Percentiles rank a stretch among this genome's conserved stretches.
These are phyloP conservation scores for Leishmania turanica DNA, from an alignment of 208 protist species.

Conservation along the genomic window DNA sequence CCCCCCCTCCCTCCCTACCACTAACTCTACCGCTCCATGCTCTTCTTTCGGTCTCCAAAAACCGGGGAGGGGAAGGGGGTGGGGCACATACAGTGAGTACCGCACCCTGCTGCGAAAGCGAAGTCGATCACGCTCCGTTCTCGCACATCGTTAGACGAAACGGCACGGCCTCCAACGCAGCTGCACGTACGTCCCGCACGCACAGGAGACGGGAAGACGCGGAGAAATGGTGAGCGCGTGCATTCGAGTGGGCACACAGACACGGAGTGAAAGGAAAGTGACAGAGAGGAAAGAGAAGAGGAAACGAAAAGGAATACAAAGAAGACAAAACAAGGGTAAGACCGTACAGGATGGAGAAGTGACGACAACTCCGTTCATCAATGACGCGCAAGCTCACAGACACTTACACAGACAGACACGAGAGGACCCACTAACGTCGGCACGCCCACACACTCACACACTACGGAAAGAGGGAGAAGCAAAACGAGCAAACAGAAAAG, in stretches of 20 bases:
- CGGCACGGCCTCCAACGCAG: not conserved
- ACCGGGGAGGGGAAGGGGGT: not conserved
- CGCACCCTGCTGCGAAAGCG: not conserved
- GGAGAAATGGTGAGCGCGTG: not conserved
- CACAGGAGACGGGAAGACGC: not conserved
- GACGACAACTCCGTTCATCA: not conserved
- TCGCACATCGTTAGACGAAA: not conserved
- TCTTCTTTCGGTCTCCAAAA: not conserved
- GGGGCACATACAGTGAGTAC: not conserved
- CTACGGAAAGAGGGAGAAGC: not conserved
- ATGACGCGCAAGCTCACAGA: not conserved
- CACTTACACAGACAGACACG: not conserved
- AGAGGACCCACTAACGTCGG: not conserved
- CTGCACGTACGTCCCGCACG: not conserved
- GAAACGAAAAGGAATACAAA: not conserved
- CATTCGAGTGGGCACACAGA: not conserved
- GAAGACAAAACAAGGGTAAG: not conserved
- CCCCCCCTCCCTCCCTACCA: not conserved
- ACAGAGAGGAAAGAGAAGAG: not conserved
- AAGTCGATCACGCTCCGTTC: not conserved
- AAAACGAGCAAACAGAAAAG: not conserved
- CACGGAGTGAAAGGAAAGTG: not conserved
- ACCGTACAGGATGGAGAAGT: constrained; percentile 1
- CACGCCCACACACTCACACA: not conserved
- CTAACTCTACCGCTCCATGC: not conserved